Evolutionary conservation across 176 grass and related monocot genomes (phyloP).

Genomic region (Oryza coarctata): DNA sequence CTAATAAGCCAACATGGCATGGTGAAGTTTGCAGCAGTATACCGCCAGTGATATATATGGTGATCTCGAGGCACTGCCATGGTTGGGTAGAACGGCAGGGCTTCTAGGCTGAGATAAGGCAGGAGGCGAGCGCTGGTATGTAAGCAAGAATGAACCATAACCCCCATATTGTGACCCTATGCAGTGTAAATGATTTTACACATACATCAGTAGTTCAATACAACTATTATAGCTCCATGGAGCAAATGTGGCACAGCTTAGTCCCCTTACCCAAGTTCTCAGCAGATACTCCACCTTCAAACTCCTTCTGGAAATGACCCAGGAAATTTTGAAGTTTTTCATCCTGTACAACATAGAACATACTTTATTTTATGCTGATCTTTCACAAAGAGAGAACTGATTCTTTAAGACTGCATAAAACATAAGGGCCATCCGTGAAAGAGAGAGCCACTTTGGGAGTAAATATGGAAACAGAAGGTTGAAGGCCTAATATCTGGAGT

Average conservation of each 20-base stretch:
- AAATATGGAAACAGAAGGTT: slow-evolving; percentile 5
- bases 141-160: slow-evolving; percentile 61
- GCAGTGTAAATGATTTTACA: slow-evolving; percentile 22
- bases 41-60: slow-evolving; percentile 49
- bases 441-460: background rate
- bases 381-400: background rate
- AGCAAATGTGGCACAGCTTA: slow-evolving; percentile 25
- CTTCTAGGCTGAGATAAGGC: slow-evolving; percentile 43
- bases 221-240: slow-evolving; percentile 7
- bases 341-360: slow-evolving; percentile 47
- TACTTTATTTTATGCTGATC: slow-evolving; percentile 21
- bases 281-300: slow-evolving; percentile 45
- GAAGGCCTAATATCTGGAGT: background rate
- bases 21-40: slow-evolving; percentile 35
- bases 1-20: slow-evolving; percentile 29
- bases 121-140: slow-evolving; percentile 38
- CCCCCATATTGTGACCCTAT: slow-evolving; percentile 54
- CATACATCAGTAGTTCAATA: slow-evolving; percentile 42
- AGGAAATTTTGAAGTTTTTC: slow-evolving; percentile 58
- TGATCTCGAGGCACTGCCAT: slow-evolving; percentile 53
- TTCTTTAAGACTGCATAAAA: slow-evolving; percentile 24
- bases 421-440: background rate
- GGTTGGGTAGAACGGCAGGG: slow-evolving; percentile 41
- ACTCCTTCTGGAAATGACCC: slow-evolving; percentile 69
- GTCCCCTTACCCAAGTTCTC: slow-evolving; percentile 51